Evolutionary conservation across 1,139 yeast species (phyloP).

Genomic region (Pneumocystis sp.): DNA sequence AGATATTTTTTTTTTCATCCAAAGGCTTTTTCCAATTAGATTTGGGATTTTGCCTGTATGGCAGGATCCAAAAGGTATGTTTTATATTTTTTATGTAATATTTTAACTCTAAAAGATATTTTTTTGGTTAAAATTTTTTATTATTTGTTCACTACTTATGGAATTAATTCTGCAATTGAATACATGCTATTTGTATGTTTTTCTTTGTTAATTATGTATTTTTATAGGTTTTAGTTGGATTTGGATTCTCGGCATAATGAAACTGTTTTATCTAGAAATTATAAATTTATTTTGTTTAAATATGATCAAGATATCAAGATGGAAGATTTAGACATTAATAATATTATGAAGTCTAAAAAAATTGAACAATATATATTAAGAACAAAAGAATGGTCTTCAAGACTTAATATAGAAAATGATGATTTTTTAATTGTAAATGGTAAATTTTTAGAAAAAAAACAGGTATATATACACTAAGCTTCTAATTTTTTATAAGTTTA

Average conservation of each 20-base stretch:
- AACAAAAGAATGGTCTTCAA: conserved; percentile 23
- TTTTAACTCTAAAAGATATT: background rate
- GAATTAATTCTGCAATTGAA: conserved; percentile 17
- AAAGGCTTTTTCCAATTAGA: conserved; percentile 58
- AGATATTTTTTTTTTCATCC: conserved; percentile 17
- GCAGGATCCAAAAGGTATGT: conserved; percentile 16
- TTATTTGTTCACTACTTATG: conserved; percentile 22
- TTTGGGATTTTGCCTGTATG: conserved; percentile 61
- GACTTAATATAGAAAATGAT: conserved; percentile 25
- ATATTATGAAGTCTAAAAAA: conserved; percentile 5
- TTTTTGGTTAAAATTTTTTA: conserved; percentile 25
- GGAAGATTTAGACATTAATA: conserved; percentile 10
- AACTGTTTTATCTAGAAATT: conserved; percentile 2
- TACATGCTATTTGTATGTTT: conserved; percentile 7
- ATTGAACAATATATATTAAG: conserved; percentile 15
- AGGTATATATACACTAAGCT: background rate
- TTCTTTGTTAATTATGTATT: conserved; percentile 15
- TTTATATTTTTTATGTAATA: background rate
- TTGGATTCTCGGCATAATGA: background rate
- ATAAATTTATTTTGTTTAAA: conserved; percentile 7
- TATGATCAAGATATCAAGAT: conserved; percentile 11
- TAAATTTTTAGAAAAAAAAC: background rate
- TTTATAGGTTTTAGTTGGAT: conserved; percentile 1
- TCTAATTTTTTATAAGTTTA: background rate
- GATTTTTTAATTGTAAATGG: conserved; percentile 5